phyloP scores from a whole-genome alignment of 139 green algal species.

The Yamagishiella unicocca region DNA sequence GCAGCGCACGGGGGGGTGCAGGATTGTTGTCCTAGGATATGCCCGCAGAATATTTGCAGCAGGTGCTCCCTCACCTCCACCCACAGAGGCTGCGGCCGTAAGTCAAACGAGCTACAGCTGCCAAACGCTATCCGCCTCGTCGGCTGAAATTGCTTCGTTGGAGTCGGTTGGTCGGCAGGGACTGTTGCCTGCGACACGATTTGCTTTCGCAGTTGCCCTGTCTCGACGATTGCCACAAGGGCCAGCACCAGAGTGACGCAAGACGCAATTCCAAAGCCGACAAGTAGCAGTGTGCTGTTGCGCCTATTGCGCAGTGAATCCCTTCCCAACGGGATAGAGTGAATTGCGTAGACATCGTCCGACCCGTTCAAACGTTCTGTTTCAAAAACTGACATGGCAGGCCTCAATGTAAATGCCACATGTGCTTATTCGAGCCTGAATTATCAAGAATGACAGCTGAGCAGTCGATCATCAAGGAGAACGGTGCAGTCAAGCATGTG shows the following conservation, averaged over 20 bases:
- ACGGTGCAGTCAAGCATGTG: too few species aligned
- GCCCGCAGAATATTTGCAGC: too few species aligned
- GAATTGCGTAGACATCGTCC: slow-evolving; percentile 20
- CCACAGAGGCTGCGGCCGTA: slow-evolving; percentile 67
- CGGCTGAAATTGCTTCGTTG: neutral
- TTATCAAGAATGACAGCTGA: too few species aligned
- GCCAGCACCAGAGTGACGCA: neutral
- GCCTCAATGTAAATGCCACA: neutral
- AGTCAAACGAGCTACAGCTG: slow-evolving; percentile 68
- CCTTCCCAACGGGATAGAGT: neutral
- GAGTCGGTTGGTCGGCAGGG: neutral
- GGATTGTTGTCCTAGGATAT: too few species aligned
- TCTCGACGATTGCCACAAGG: neutral
- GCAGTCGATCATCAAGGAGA: too few species aligned
- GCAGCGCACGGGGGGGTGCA: too few species aligned
- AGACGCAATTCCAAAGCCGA: neutral
- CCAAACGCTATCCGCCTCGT: slow-evolving; percentile 67
- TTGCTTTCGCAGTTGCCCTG: neutral
- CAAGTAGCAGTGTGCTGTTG: neutral
- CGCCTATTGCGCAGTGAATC: neutral
- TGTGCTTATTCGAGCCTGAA: too few species aligned
- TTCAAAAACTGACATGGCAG: slow-evolving; percentile 16
- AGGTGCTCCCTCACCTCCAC: slow-evolving; percentile 39
- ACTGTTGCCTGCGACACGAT: neutral
- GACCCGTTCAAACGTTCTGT: neutral